Conservation (phyloP, 2,329 filamentous ascomycete species). For the Clonostachys rosea region DNA sequence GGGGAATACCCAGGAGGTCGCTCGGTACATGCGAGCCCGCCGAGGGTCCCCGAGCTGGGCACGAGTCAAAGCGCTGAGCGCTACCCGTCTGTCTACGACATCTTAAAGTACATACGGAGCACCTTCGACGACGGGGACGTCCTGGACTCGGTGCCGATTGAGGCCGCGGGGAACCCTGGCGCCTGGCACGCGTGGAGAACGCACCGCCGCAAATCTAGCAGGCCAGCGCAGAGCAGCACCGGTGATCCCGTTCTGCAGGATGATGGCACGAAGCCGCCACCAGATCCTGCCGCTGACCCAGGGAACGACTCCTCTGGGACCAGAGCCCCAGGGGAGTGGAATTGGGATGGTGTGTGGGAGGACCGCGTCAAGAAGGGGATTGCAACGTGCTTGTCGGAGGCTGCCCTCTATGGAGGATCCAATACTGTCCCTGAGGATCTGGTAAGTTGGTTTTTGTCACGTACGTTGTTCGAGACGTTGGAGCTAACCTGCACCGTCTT, state of each 20-base stretch:
- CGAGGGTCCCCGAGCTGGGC: not conserved
- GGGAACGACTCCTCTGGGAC: not conserved
- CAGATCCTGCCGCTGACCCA: not conserved
- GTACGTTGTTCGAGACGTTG: no score
- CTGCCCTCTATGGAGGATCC: slow-evolving; percentile 67
- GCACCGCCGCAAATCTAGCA: slow-evolving; percentile 43
- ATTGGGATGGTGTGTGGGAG: slow-evolving; percentile 97
- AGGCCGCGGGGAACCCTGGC: slow-evolving; percentile 82
- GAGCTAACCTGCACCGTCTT: not conserved
- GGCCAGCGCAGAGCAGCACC: slow-evolving; percentile 10
- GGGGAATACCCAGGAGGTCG: no score
- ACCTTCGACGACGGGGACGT: slow-evolving; percentile 75
- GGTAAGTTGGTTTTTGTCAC: slow-evolving; percentile 41
- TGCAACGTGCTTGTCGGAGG: slow-evolving; percentile 71
- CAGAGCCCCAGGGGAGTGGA: slow-evolving; percentile 73
- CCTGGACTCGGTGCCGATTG: slow-evolving; percentile 73
- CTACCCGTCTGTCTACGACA: slow-evolving; percentile 55
- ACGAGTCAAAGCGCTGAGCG: not conserved
- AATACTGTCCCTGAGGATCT: slow-evolving; percentile 62
- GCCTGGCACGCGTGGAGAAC: slow-evolving; percentile 93
- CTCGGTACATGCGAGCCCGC: not conserved
- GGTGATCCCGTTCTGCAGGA: not conserved
- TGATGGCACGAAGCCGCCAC: not conserved
- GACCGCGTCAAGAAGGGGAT: slow-evolving; percentile 79
- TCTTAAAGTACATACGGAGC: slow-evolving; percentile 77